Evolutionary conservation across 23 red algal genomes (phyloP).

Genomic region (Gracilaria domingensis): DNA sequence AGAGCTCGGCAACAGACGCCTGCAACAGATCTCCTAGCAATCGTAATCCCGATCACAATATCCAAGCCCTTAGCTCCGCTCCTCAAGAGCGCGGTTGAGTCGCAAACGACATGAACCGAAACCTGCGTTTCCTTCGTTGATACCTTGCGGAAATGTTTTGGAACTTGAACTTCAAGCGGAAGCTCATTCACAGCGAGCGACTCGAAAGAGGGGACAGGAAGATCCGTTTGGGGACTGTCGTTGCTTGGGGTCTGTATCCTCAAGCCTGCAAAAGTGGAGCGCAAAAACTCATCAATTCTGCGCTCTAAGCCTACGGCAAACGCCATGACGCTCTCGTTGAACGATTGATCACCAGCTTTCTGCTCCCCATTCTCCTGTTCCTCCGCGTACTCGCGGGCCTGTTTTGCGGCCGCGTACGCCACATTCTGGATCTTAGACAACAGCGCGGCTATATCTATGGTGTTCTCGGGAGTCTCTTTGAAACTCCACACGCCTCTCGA

Average conservation of each 20-base stretch:
- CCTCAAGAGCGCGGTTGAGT: neutral
- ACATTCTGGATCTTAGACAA: conserved; percentile 9
- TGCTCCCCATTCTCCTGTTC: neutral
- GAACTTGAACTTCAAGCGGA: neutral
- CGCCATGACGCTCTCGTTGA: neutral
- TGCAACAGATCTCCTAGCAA: neutral
- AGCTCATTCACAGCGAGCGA: neutral
- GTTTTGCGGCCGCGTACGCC: conserved; percentile 16
- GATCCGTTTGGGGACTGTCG: neutral
- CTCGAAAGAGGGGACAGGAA: neutral
- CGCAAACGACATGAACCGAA: neutral
- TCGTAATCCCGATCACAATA: conserved; percentile 1
- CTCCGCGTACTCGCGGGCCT: neutral
- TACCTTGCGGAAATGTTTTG: conserved; percentile 9
- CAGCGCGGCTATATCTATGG: neutral
- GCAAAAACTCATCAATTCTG: conserved; percentile 1
- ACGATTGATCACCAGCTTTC: neutral
- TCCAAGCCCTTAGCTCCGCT: neutral
- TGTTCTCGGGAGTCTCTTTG: neutral
- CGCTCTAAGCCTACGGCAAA: neutral
- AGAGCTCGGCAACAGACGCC: neutral
- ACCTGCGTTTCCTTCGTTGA: conserved; percentile 4
- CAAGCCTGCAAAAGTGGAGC: neutral
- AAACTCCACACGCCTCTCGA: neutral
- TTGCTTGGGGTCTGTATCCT: neutral